Evolutionary conservation across 2,329 filamentous ascomycete genomes (phyloP).

Genomic region (Curvularia sp.): DNA sequence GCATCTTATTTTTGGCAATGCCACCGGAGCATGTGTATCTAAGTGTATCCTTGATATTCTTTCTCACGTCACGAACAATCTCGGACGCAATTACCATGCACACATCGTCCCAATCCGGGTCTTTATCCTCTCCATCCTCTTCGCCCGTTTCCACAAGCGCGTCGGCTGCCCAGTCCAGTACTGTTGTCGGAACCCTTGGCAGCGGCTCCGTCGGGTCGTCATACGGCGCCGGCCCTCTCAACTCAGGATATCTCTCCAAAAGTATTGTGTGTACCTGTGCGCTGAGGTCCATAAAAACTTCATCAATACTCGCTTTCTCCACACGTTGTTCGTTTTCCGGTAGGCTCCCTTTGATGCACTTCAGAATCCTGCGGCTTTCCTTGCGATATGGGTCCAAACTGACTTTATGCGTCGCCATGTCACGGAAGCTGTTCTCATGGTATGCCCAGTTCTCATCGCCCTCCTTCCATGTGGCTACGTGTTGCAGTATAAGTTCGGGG

Average conservation of each 20-base stretch:
- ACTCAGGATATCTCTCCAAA: slow-evolving; percentile 76
- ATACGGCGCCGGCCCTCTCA: slow-evolving; percentile 71
- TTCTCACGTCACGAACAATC: slow-evolving; percentile 79
- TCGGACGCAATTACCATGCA: slow-evolving; percentile 86
- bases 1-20: slow-evolving; percentile 88
- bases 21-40: slow-evolving; percentile 93
- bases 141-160: slow-evolving; percentile 80
- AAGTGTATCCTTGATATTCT: slow-evolving; percentile 70
- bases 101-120: slow-evolving; percentile 97
- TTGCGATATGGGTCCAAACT: slow-evolving; percentile 90
- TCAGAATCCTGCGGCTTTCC: slow-evolving; percentile 82
- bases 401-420: slow-evolving; percentile 90
- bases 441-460: slow-evolving; percentile 94
- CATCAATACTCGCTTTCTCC: slow-evolving; percentile 94
- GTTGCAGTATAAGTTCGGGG: slow-evolving; percentile 82
- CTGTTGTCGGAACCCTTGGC: slow-evolving; percentile 74
- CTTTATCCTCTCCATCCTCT: slow-evolving; percentile 74
- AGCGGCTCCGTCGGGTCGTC: slow-evolving; percentile 74
- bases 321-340: slow-evolving; percentile 72
- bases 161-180: slow-evolving; percentile 83
- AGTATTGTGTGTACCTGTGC: slow-evolving; percentile 80
- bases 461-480: slow-evolving; percentile 94
- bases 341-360: slow-evolving; percentile 75
- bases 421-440: slow-evolving; percentile 76
- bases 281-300: slow-evolving; percentile 92